Conservation (phyloP, 202 grass and related monocot species). For the Digitaria exilis region DNA sequence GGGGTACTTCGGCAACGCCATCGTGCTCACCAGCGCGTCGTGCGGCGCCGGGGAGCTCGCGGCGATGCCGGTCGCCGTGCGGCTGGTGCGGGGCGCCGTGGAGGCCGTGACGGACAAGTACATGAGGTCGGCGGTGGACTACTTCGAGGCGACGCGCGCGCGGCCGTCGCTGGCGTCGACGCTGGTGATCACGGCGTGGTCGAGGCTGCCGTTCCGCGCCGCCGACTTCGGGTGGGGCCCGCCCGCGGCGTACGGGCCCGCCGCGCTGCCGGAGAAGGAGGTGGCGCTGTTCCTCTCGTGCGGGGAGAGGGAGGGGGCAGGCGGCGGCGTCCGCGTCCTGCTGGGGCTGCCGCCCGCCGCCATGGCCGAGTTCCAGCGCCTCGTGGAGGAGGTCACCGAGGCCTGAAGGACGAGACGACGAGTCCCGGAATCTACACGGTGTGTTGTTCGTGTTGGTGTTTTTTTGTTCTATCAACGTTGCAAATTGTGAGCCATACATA, state of each 20-base stretch:
- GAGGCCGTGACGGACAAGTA: conserved; percentile 52
- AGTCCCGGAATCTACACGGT: background rate
- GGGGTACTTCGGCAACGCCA: conserved; percentile 80
- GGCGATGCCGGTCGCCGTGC: conserved; percentile 23
- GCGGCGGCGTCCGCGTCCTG: conserved; percentile 68
- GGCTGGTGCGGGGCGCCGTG: conserved; percentile 55
- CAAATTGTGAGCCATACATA: no score
- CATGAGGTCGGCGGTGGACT: conserved; percentile 81
- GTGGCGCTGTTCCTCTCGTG: conserved; percentile 75
- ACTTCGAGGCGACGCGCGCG: conserved; percentile 65
- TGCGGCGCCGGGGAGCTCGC: conserved; percentile 57
- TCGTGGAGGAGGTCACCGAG: conserved; percentile 43
- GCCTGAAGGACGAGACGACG: background rate
- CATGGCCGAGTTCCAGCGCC: conserved; percentile 61
- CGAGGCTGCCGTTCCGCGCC: conserved; percentile 67
- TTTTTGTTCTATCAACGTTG: no score
- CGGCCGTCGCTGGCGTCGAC: conserved; percentile 77
- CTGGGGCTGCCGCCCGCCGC: conserved; percentile 65
- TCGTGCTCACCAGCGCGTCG: conserved; percentile 66
- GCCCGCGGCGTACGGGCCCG: conserved; percentile 61
- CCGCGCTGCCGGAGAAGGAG: conserved; percentile 78
- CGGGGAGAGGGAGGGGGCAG: conserved; percentile 54
- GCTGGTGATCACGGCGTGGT: conserved; percentile 79
- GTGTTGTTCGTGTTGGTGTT: no score
- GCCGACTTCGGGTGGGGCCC: conserved; percentile 77